phyloP scores from a whole-genome alignment of 768 basidiomycete genomes.

The Boletus edulis region DNA sequence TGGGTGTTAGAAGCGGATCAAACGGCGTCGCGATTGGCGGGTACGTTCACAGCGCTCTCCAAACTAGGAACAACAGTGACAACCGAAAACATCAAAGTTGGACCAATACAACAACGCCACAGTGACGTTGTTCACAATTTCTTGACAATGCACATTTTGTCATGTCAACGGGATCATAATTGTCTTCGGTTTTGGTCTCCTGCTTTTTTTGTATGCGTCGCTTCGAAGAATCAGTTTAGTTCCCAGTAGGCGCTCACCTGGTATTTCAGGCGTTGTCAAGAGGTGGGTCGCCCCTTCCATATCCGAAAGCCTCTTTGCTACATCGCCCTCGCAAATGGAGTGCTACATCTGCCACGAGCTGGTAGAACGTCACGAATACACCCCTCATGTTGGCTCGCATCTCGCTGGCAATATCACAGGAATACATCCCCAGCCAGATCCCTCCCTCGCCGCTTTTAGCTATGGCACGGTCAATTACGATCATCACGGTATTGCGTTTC shows the following conservation, averaged over 20 bases:
- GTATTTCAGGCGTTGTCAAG: neutral
- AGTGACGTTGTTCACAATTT: neutral
- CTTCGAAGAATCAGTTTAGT: neutral
- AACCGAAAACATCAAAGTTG: neutral
- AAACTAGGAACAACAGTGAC: neutral
- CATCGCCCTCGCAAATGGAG: slow-evolving; percentile 4
- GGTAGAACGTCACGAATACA: slow-evolving; percentile 12
- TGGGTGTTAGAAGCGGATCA: no score
- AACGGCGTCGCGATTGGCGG: no score
- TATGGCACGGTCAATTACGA: neutral
- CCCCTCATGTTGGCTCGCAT: slow-evolving; percentile 10
- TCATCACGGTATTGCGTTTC: neutral
- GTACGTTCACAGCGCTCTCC: neutral
- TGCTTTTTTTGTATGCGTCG: neutral
- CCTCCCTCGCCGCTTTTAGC: neutral
- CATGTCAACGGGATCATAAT: slow-evolving; percentile 5
- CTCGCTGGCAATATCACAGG: neutral
- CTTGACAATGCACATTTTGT: neutral
- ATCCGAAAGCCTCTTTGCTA: neutral
- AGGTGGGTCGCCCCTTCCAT: neutral
- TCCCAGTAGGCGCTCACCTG: neutral
- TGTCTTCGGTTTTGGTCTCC: neutral
- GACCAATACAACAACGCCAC: neutral
- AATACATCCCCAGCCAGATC: neutral
- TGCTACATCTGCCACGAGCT: slow-evolving; percentile 16